Evolutionary conservation across 192 early-diverging fungal genomes (phyloP), one percentile per base, ranked within the genome.

Genomic region (Entomortierella chlamydospora): DNA sequence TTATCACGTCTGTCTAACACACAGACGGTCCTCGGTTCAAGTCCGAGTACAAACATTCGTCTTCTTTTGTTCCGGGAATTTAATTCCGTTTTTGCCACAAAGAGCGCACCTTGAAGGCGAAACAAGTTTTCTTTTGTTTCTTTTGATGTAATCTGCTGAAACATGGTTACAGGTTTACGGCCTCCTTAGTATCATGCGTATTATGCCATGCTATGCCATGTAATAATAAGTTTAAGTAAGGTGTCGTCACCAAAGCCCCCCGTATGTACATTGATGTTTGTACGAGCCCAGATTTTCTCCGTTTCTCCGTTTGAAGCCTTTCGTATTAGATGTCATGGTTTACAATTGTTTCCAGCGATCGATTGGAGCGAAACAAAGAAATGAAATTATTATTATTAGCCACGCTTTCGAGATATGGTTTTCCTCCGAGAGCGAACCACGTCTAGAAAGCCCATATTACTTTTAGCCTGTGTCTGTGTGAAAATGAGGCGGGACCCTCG

Each of bases 41-140:
- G 54, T 56, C 54, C 64, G 53, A 67, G 64, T 57, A 57, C 64
- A 57, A 67, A 64, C 61, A 63, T 22, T 63, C 49, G n/a, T n/a
- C n/a, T n/a, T n/a, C n/a, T n/a, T n/a, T n/a, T n/a, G n/a, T n/a
- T n/a, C n/a, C n/a, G 25, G 52, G 1, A 25, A 6, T 54, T 54
- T 18, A 11, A 1, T 26, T 54, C 26, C 26, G 1, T 1, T 54
- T 6, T 54, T 1, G 17, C 10, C 18, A 12, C 52, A 1, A 12
- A 54, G n/a, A n/a, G n/a, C 20, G 22, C 56, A 10, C 39, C 6
- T 41, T 41, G 39, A 41, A 9, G 13, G 39, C 39, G 13, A 41
- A 41, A 41, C 6, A 41, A 41, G 39, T 9, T 41, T 41, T 41
- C 13, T 41, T 41, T 41, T 41, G 6, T 41, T 41, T 6, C 13